A percentile compares a stretch with the other conserved stretches of the same genome.
phyloP scores from a whole-genome alignment of 768 basidiomycete genomes.

The Amanita molliuscula region DNA sequence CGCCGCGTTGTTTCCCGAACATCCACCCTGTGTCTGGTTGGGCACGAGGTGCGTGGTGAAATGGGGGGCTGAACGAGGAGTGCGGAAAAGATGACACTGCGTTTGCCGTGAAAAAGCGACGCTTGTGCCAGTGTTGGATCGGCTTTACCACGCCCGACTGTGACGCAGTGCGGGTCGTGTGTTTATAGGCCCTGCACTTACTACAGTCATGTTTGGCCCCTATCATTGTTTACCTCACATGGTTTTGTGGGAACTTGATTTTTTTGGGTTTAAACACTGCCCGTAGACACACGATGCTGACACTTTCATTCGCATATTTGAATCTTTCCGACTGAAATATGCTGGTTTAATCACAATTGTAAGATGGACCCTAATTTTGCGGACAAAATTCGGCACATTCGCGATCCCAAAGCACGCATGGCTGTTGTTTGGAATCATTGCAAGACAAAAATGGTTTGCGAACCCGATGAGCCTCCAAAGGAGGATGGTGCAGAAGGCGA shows the following conservation, averaged over 20 bases:
- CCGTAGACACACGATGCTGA: constrained; percentile 49
- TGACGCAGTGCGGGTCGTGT: constrained; percentile 56
- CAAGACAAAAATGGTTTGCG: constrained; percentile 85
- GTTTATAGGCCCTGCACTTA: constrained; percentile 52
- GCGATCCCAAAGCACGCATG: constrained; percentile 83
- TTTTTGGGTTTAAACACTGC: constrained; percentile 17
- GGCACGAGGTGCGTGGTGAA: constrained; percentile 90
- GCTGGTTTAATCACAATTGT: constrained; percentile 17
- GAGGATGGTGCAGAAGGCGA: constrained; percentile 71
- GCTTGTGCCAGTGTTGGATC: constrained; percentile 30
- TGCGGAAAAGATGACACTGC: constrained; percentile 50
- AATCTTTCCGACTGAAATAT: constrained; percentile 17
- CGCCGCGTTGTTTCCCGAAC: constrained; percentile 60
- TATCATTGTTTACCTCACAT: constrained; percentile 28
- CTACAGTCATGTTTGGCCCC: constrained; percentile 52
- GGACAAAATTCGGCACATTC: constrained; percentile 79
- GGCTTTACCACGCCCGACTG: constrained; percentile 49
- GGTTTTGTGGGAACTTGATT: constrained; percentile 15
- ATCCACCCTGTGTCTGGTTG: constrained; percentile 65
- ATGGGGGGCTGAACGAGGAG: constrained; percentile 98
- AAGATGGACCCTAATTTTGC: constrained; percentile 82
- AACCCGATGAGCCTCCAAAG: constrained; percentile 70
- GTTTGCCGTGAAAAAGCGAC: constrained; percentile 22
- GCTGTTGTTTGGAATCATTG: constrained; percentile 76
- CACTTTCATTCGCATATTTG: constrained; percentile 49